phyloP scores from a whole-genome alignment of 176 grass and related monocot genomes.

The Hordeum vulgare region DNA sequence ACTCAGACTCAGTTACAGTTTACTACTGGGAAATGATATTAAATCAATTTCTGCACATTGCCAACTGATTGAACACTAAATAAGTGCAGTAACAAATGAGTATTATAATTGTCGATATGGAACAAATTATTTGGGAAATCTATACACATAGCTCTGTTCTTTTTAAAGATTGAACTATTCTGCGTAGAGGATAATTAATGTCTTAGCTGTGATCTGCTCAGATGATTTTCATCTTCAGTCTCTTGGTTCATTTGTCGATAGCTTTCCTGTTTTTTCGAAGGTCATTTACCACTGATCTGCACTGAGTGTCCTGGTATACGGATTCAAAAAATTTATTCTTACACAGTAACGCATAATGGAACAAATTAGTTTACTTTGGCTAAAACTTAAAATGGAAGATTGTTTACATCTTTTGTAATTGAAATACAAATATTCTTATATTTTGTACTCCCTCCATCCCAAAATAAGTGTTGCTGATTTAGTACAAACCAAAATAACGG shows the following conservation, averaged over 20 bases:
- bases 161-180: constrained; percentile 7
- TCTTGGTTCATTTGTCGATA: background rate
- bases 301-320: background rate
- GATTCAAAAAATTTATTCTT: background rate
- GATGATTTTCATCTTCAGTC: background rate
- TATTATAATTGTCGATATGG: background rate
- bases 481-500: too few relatives aligned
- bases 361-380: background rate
- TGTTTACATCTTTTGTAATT: background rate
- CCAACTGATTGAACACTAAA: background rate
- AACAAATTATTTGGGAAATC: background rate
- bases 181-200: background rate
- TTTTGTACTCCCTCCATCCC: background rate
- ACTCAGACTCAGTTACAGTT: background rate
- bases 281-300: background rate
- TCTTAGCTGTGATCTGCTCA: background rate
- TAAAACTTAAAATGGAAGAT: background rate
- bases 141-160: background rate
- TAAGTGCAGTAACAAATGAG: background rate
- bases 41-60: constrained; percentile 8
- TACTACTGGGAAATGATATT: background rate
- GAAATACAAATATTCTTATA: background rate
- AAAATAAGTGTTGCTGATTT: too few relatives aligned
- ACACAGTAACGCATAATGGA: background rate
- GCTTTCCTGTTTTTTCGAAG: background rate